Conservation (phyloP, 768 basidiomycete genomes). For the Tricholoma sp. region DNA sequence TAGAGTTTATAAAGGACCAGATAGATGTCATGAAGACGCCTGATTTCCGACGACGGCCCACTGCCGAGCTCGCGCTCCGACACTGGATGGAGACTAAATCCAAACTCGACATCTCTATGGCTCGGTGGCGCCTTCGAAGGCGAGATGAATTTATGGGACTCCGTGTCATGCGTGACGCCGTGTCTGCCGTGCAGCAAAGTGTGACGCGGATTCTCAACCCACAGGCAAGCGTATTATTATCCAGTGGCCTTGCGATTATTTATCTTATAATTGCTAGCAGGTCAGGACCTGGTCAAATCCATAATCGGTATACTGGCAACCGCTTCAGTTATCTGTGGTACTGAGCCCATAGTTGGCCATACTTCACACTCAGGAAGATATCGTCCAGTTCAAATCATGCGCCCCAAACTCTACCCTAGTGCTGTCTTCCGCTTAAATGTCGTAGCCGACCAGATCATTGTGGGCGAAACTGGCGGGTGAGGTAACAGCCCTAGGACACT, state of each 20-base stretch:
- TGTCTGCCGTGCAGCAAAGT: neutral
- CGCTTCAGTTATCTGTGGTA: no score
- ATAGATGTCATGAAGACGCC: slow-evolving; percentile 20
- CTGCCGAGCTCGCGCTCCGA: slow-evolving; percentile 16
- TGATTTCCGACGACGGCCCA: slow-evolving; percentile 19
- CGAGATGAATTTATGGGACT: slow-evolving; percentile 1
- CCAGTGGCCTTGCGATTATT: neutral
- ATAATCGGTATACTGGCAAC: neutral
- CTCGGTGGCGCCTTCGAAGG: slow-evolving; percentile 10
- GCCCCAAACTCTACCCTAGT: no score
- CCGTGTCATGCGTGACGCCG: slow-evolving; percentile 1
- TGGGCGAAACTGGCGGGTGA: no score
- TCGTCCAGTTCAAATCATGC: no score
- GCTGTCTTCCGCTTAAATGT: no score
- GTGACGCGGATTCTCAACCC: neutral
- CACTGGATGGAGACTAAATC: slow-evolving; percentile 16
- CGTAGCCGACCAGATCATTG: no score
- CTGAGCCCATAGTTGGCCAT: no score
- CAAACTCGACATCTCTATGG: neutral
- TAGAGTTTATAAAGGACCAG: slow-evolving; percentile 22
- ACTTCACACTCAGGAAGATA: no score
- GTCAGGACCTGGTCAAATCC: neutral
- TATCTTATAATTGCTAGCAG: neutral
- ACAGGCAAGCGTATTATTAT: neutral
- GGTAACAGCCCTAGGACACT: no score